Conservation (phyloP, 805 yeast species). For the Zygosaccharomyces pseudorouxii region DNA sequence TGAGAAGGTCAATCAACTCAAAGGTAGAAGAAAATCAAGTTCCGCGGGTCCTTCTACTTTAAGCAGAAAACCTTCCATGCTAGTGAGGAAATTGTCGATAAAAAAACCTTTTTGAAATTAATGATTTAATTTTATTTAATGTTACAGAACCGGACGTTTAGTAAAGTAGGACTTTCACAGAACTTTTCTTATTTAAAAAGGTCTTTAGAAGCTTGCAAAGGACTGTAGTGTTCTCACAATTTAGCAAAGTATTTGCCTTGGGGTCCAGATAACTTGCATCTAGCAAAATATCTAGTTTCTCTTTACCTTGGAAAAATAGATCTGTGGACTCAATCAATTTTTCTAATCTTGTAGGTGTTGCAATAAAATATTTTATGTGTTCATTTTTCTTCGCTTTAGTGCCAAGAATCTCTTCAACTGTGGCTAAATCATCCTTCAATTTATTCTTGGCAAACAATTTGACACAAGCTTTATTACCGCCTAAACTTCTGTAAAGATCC, state of each 20-base stretch:
- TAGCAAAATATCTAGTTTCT: slow-evolving; percentile 33
- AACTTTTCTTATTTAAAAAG: slow-evolving; percentile 31
- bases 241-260: slow-evolving; percentile 28
- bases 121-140: slow-evolving; percentile 1
- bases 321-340: slow-evolving; percentile 28
- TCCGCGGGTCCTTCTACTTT: slow-evolving; percentile 29
- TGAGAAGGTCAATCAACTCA: slow-evolving; percentile 35
- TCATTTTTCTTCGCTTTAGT: slow-evolving; percentile 14
- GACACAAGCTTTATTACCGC: slow-evolving; percentile 49
- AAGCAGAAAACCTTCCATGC: slow-evolving; percentile 33
- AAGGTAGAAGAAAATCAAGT: slow-evolving; percentile 34
- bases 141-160: slow-evolving; percentile 9
- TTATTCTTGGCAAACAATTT: slow-evolving; percentile 75
- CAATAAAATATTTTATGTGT: slow-evolving; percentile 26
- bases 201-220: slow-evolving; percentile 27
- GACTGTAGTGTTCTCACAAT: slow-evolving; percentile 26
- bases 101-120: slow-evolving; percentile 23
- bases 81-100: slow-evolving; percentile 35
- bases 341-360: slow-evolving; percentile 33
- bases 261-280: slow-evolving; percentile 35
- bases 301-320: slow-evolving; percentile 33
- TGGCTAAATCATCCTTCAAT: slow-evolving; percentile 51
- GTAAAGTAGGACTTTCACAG: slow-evolving; percentile 33
- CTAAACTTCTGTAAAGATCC: slow-evolving; percentile 67
- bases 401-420: slow-evolving; percentile 23